Evolutionary conservation across 139 green algal species (phyloP).

Genomic region (Volvox reticuliferus): DNA sequence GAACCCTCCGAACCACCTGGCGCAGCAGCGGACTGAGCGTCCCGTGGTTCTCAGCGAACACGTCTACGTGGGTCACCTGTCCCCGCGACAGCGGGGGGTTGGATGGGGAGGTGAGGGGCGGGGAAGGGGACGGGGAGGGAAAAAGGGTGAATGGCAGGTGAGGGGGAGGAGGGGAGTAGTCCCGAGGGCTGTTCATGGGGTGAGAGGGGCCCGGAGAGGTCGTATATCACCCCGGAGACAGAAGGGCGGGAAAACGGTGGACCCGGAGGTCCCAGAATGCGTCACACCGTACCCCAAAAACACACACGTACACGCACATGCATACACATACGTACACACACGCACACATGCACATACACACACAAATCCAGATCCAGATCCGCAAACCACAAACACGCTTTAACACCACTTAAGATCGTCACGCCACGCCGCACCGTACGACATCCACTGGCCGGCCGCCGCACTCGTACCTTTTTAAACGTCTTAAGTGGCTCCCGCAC

Average conservation of each 20-base stretch:
- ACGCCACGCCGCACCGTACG: neutral
- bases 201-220: neutral
- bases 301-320: neutral
- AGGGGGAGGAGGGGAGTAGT: neutral
- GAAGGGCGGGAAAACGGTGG: neutral
- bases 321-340: neutral
- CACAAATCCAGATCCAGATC: too few species aligned
- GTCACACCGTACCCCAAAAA: too few species aligned
- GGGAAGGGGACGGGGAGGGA: neutral
- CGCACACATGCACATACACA: neutral
- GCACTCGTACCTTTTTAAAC: neutral
- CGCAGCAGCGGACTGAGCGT: conserved; percentile 40
- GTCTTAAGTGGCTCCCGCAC: neutral
- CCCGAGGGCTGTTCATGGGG: neutral
- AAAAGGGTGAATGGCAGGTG: neutral
- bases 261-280: neutral
- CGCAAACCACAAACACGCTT: neutral
- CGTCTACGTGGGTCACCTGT: conserved; percentile 55
- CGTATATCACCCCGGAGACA: neutral
- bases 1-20: conserved; percentile 48
- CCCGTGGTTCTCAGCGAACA: conserved; percentile 55
- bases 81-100: conserved; percentile 29
- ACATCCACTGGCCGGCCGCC: neutral
- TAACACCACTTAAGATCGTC: neutral
- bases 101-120: neutral